Percentiles rank a stretch among this genome's conserved stretches.
These are phyloP conservation scores for Hydnum rufescens DNA, from an alignment of 768 basidiomycete species.

Conservation along the genomic window DNA sequence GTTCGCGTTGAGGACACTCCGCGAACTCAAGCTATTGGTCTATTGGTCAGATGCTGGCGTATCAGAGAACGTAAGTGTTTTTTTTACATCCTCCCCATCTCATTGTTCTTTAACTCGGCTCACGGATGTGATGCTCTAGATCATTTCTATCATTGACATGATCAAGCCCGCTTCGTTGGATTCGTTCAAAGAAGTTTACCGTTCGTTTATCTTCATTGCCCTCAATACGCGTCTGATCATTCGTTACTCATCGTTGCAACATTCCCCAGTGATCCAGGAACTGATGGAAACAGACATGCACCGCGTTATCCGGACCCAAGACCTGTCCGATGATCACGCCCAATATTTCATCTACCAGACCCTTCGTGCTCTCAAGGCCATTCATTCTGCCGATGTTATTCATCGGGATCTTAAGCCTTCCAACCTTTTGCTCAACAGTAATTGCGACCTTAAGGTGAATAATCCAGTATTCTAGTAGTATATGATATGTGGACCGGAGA, in stretches of 20 bases:
- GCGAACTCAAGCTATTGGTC: slow-evolving; percentile 51
- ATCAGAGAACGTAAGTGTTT: background rate
- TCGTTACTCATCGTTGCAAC: background rate
- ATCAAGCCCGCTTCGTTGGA: slow-evolving; percentile 65
- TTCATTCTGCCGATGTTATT: slow-evolving; percentile 82
- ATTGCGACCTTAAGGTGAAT: slow-evolving; percentile 22
- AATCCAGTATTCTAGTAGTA: no score
- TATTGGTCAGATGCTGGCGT: slow-evolving; percentile 11
- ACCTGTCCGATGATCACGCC: slow-evolving; percentile 86
- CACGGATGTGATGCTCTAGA: slow-evolving; percentile 25
- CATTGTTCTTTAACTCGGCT: slow-evolving; percentile 10
- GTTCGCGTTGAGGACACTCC: slow-evolving; percentile 73
- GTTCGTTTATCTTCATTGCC: background rate
- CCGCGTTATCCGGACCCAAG: slow-evolving; percentile 90
- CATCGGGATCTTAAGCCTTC: slow-evolving; percentile 27
- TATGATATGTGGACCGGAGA: background rate
- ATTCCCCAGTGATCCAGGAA: slow-evolving; percentile 38
- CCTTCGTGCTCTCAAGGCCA: slow-evolving; percentile 81
- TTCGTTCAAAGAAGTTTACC: slow-evolving; percentile 72
- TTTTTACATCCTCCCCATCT: slow-evolving; percentile 8
- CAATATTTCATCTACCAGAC: slow-evolving; percentile 72
- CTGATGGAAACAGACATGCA: slow-evolving; percentile 96
- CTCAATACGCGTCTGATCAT: background rate
- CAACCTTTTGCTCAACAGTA: slow-evolving; percentile 23
- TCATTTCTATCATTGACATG: slow-evolving; percentile 80